These are phyloP conservation scores for Gonapodya prolifera DNA, from an alignment of 192 early-diverging fungal genomes.

Conservation along the genomic window DNA sequence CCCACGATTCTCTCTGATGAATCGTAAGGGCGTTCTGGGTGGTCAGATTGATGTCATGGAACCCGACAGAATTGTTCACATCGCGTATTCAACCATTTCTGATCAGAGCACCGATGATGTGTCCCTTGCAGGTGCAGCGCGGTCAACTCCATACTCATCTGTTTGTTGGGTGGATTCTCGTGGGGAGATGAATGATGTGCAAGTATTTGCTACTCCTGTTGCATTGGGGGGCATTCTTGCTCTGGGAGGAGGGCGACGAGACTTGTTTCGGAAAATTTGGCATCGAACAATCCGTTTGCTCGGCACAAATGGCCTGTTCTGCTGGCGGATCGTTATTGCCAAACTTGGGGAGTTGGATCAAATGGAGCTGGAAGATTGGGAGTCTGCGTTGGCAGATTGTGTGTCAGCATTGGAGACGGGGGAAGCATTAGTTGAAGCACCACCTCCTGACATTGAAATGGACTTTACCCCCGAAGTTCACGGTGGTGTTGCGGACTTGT, in stretches of 20 bases:
- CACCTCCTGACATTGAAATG: not conserved
- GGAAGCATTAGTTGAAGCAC: not conserved
- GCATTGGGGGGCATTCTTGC: not conserved
- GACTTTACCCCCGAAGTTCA: not conserved
- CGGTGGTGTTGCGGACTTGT: not conserved
- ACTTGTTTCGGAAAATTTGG: not conserved
- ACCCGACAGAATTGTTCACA: not conserved
- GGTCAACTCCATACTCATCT: not conserved
- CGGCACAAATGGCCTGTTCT: not conserved
- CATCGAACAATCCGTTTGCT: not conserved
- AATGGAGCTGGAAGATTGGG: not conserved
- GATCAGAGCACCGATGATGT: not conserved
- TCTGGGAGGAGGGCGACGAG: not conserved
- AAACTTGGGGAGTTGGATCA: not conserved
- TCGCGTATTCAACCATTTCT: not conserved
- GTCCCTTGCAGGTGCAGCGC: not conserved
- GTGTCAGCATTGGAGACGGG: not conserved
- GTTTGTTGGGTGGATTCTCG: not conserved
- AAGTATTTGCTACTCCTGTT: not conserved
- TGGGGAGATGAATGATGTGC: not conserved
- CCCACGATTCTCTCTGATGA: not conserved
- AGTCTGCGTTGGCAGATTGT: not conserved
- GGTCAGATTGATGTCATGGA: not conserved
- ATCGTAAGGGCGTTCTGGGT: not conserved
- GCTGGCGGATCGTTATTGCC: not conserved